Percentiles rank a stretch among this genome's conserved stretches.
These are phyloP conservation scores for Didymosphaeria variabile DNA, from an alignment of 2,329 filamentous ascomycete genomes.

Conservation along the genomic window DNA sequence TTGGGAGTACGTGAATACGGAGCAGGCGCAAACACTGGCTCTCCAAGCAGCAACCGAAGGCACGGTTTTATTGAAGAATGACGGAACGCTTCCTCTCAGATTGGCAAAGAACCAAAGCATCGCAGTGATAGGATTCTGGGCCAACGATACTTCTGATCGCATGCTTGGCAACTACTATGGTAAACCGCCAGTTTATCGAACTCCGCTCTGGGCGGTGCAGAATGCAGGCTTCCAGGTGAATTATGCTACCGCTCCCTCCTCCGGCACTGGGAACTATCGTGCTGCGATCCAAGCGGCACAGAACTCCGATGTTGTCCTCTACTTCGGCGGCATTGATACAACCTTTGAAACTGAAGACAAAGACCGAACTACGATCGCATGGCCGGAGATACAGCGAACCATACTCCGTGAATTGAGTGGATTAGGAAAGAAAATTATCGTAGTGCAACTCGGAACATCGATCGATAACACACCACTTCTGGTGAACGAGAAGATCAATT, in stretches of 20 bases:
- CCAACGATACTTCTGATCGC: conserved; percentile 63
- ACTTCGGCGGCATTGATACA: conserved; percentile 64
- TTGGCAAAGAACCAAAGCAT: conserved; percentile 53
- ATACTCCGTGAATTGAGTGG: conserved; percentile 59
- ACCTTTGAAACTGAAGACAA: conserved; percentile 61
- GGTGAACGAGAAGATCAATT: conserved; percentile 58
- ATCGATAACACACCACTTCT: conserved; percentile 63
- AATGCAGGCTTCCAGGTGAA: conserved; percentile 56
- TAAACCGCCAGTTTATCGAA: conserved; percentile 63
- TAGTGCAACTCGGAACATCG: conserved; percentile 63
- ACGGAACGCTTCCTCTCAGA: conserved; percentile 55
- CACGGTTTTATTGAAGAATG: conserved; percentile 63
- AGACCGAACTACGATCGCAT: conserved; percentile 62
- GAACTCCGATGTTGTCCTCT: conserved; percentile 61
- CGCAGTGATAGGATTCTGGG: conserved; percentile 67
- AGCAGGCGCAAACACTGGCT: conserved; percentile 64
- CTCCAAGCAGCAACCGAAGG: conserved; percentile 61
- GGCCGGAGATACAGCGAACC: conserved; percentile 62
- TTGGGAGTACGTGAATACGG: conserved; percentile 60
- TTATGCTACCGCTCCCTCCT: conserved; percentile 21
- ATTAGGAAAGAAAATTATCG: conserved; percentile 60
- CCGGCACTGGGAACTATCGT: conserved; percentile 17
- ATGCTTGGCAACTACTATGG: conserved; percentile 69
- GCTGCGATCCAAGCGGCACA: conserved; percentile 35
- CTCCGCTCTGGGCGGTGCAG: conserved; percentile 62